A percentile compares a stretch with the other conserved stretches of the same genome.
These are phyloP conservation scores for Penicillium daleae DNA, from an alignment of 495 filamentous ascomycete species.

Conservation along the genomic window DNA sequence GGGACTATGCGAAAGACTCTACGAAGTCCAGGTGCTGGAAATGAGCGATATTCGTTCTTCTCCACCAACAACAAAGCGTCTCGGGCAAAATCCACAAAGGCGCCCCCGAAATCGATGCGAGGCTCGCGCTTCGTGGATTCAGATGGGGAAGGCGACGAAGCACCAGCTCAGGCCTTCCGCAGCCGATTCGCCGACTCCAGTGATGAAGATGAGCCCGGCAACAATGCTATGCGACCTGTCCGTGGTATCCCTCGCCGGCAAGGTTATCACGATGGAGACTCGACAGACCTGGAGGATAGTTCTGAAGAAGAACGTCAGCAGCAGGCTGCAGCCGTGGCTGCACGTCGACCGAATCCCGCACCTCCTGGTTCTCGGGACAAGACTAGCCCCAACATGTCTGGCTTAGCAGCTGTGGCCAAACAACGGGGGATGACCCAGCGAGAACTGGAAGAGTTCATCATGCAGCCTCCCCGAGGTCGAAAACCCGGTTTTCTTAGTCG, in stretches of 20 bases:
- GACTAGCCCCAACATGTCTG: conserved; percentile 34
- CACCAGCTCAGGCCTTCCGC: conserved; percentile 47
- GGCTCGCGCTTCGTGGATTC: conserved; percentile 65
- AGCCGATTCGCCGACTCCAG: conserved; percentile 85
- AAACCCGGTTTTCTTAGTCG: conserved; percentile 46
- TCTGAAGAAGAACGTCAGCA: conserved; percentile 47
- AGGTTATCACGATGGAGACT: conserved; percentile 60
- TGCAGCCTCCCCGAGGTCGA: conserved; percentile 39
- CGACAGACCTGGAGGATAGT: conserved; percentile 70
- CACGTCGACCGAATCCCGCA: conserved; percentile 9
- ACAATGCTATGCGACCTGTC: conserved; percentile 56
- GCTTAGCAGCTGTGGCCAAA: conserved; percentile 44
- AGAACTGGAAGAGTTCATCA: conserved; percentile 45
- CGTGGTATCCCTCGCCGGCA: conserved; percentile 64
- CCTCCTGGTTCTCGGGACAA: conserved; percentile 21
- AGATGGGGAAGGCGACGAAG: conserved; percentile 67
- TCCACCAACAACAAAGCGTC: conserved; percentile 50
- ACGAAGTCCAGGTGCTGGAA: conserved; percentile 38
- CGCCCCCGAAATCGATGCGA: conserved; percentile 18
- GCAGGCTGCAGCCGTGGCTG: conserved; percentile 16
- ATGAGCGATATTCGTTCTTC: conserved; percentile 49
- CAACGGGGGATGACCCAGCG: conserved; percentile 47
- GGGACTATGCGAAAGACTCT: conserved; percentile 55
- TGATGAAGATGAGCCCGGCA: conserved; percentile 62
- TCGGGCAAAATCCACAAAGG: conserved; percentile 39